Conservation (phyloP, 2,329 filamentous ascomycete genomes). For the Tolypocladium ovalisporum region DNA sequence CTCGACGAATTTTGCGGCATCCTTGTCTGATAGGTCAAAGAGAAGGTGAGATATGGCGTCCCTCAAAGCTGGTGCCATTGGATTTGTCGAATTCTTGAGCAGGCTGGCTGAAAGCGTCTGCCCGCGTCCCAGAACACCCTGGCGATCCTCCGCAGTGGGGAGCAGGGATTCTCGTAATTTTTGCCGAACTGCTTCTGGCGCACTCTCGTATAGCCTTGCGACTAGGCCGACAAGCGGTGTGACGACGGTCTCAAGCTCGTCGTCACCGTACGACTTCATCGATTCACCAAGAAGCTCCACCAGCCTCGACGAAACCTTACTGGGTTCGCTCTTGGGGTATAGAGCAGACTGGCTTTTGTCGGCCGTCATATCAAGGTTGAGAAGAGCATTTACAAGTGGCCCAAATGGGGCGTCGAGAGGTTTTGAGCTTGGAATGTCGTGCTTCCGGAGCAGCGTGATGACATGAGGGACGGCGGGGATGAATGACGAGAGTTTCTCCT, state of each 20-base stretch:
- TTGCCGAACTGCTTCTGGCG: slow-evolving; percentile 47
- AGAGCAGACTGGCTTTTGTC: slow-evolving; percentile 43
- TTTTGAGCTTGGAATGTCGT: slow-evolving; percentile 44
- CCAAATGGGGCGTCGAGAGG: slow-evolving; percentile 65
- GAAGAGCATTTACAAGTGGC: slow-evolving; percentile 66
- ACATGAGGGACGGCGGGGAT: slow-evolving; percentile 58
- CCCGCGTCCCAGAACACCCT: slow-evolving; percentile 65
- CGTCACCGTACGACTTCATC: slow-evolving; percentile 50
- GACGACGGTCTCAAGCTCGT: slow-evolving; percentile 60
- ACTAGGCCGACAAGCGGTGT: slow-evolving; percentile 67
- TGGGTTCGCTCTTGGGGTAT: slow-evolving; percentile 54
- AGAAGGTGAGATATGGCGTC: slow-evolving; percentile 68
- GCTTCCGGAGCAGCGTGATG: slow-evolving; percentile 55
- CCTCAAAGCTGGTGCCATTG: slow-evolving; percentile 59
- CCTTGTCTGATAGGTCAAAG: slow-evolving; percentile 76
- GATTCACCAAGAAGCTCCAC: slow-evolving; percentile 60
- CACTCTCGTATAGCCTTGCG: slow-evolving; percentile 58
- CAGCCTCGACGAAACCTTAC: slow-evolving; percentile 51
- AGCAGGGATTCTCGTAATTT: slow-evolving; percentile 59
- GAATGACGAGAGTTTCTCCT: slow-evolving; percentile 50
- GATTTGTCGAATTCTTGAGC: slow-evolving; percentile 65
- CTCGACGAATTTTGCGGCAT: slow-evolving; percentile 69
- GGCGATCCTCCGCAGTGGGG: slow-evolving; percentile 66
- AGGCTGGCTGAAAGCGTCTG: slow-evolving; percentile 65
- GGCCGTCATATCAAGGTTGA: slow-evolving; percentile 62